Evolutionary conservation across 352 stramenopile species (phyloP).

Genomic region (Globisporangium okanoganense): DNA sequence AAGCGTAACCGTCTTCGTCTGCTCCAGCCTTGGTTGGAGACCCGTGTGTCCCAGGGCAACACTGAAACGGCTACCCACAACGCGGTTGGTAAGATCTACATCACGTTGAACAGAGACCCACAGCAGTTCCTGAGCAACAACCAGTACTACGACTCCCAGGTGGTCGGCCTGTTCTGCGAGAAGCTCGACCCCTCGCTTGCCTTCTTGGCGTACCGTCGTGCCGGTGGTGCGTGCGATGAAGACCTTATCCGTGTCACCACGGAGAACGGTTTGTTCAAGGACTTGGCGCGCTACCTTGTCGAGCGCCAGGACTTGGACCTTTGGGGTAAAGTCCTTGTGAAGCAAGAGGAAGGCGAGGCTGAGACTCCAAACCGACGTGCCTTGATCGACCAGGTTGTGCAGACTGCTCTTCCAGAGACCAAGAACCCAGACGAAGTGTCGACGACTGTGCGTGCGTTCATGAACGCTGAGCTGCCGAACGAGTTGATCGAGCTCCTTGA

Average conservation of each 20-base stretch:
- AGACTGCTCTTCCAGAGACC: slow-evolving; percentile 99
- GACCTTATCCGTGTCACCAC: slow-evolving; percentile 99
- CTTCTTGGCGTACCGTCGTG: slow-evolving; percentile 99
- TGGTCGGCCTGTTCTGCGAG: slow-evolving; percentile 99
- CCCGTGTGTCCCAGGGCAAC: slow-evolving; percentile 97
- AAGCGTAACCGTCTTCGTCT: slow-evolving; percentile 98
- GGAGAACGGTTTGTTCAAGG: slow-evolving; percentile 99
- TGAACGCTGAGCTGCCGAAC: slow-evolving; percentile 98
- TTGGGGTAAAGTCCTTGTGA: slow-evolving; percentile 96
- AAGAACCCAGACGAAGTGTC: slow-evolving; percentile 99
- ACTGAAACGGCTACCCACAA: slow-evolving; percentile 99
- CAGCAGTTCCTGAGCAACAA: slow-evolving; percentile 99
- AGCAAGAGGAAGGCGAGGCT: slow-evolving; percentile 89
- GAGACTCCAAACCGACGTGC: slow-evolving; percentile 91
- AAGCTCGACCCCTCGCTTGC: slow-evolving; percentile 98
- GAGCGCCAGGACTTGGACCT: slow-evolving; percentile 98
- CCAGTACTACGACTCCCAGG: slow-evolving; percentile 99
- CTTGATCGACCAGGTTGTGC: slow-evolving; percentile 99
- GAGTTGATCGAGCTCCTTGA: slow-evolving; percentile 99
- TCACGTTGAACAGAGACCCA: slow-evolving; percentile 99
- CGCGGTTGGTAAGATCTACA: slow-evolving; percentile 99
- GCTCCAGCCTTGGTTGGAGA: slow-evolving; percentile 99
- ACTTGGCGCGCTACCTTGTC: slow-evolving; percentile 98
- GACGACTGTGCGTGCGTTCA: slow-evolving; percentile 99
- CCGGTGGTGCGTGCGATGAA: slow-evolving; percentile 97